Percentiles rank a stretch among this genome's conserved stretches.
Conservation (phyloP, 805 yeast genomes). For the Monosporozyma aquatica region DNA sequence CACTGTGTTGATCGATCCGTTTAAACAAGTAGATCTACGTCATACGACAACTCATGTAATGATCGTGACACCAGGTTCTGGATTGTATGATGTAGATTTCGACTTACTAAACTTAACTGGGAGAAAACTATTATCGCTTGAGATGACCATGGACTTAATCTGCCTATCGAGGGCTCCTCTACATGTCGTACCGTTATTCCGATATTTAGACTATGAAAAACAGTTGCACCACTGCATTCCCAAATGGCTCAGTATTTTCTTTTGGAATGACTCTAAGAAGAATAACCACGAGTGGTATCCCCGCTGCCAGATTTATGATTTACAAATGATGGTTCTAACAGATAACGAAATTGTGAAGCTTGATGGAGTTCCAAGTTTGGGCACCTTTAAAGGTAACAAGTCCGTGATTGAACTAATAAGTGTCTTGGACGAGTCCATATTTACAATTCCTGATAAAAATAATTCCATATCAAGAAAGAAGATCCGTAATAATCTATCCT, state of each 20-base stretch:
- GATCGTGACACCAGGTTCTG: conserved; percentile 85
- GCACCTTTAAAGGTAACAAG: conserved; percentile 22
- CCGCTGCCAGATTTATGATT: conserved; percentile 82
- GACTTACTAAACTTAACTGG: conserved; percentile 67
- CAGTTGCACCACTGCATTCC: conserved; percentile 71
- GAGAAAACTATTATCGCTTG: conserved; percentile 63
- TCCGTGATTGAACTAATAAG: conserved; percentile 56
- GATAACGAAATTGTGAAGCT: conserved; percentile 70
- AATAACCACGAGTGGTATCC: conserved; percentile 72
- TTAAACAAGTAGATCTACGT: conserved; percentile 75
- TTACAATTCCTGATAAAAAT: conserved; percentile 19
- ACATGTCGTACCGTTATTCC: conserved; percentile 82
- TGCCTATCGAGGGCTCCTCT: conserved; percentile 87
- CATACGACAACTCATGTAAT: conserved; percentile 89
- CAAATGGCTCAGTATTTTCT: conserved; percentile 90
- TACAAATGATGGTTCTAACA: conserved; percentile 98
- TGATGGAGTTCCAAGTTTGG: conserved; percentile 54
- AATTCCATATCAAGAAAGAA: not conserved
- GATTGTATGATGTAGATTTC: conserved; percentile 85
- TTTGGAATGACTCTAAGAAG: conserved; percentile 55
- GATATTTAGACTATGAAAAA: conserved; percentile 49
- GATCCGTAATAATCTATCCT: not conserved
- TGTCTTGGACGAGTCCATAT: conserved; percentile 53
- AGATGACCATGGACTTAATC: conserved; percentile 79
- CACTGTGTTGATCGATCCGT: conserved; percentile 64